Conservation (phyloP, 2,329 filamentous ascomycete species). For the Fusarium multiceps region DNA sequence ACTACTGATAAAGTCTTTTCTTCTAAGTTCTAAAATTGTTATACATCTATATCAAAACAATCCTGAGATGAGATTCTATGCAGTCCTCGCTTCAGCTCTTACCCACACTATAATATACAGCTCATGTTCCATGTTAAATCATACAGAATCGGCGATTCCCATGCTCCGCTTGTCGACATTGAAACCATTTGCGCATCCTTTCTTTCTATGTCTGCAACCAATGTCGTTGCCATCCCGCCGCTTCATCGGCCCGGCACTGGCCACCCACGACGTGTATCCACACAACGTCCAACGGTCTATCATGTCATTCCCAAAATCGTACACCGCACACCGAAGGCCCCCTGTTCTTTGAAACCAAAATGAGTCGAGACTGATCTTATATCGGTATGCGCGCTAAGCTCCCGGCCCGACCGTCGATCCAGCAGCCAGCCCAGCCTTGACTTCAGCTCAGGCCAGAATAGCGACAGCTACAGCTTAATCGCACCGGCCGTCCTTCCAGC, state of each 20-base stretch:
- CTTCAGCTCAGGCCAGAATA: conserved; percentile 27
- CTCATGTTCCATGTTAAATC: conserved; percentile 4
- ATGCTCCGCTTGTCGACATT: not conserved
- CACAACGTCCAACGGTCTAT: conserved; percentile 19
- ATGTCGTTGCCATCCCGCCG: conserved; percentile 4
- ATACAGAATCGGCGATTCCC: conserved; percentile 21
- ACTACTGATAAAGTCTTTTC: not conserved
- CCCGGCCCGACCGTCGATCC: conserved; percentile 24
- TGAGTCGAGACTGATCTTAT: conserved; percentile 3
- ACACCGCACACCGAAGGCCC: conserved; percentile 35
- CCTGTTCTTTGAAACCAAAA: not conserved
- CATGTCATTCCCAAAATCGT: conserved; percentile 22
- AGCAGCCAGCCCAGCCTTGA: conserved; percentile 14
- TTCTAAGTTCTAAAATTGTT: conserved; percentile 15
- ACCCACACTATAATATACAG: conserved; percentile 13
- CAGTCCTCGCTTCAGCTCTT: not conserved
- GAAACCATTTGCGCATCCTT: conserved; percentile 10
- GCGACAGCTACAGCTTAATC: conserved; percentile 54
- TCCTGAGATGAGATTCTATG: conserved; percentile 43
- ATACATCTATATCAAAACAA: conserved; percentile 17
- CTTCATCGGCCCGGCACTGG: conserved; percentile 29
- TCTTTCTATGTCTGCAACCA: conserved; percentile 1
- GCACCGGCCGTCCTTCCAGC: conserved; percentile 78
- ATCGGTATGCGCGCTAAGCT: conserved; percentile 16
- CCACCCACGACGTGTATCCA: conserved; percentile 22